phyloP scores from a whole-genome alignment of 306 rosid genomes.

The Trifolium pratense region DNA sequence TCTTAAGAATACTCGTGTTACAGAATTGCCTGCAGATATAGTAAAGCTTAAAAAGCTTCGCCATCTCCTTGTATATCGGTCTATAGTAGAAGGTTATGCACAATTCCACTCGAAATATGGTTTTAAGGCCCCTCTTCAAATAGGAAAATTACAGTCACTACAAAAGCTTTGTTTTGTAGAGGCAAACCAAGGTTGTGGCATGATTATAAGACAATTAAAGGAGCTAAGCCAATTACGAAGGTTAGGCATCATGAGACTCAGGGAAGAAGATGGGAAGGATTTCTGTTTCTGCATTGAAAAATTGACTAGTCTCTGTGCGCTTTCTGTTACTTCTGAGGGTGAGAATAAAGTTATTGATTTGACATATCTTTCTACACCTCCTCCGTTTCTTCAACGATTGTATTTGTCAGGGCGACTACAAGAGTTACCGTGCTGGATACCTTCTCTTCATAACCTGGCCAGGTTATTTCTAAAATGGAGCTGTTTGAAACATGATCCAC shows the following conservation, averaged over 20 bases:
- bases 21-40: conserved; percentile 59
- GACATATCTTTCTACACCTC: conserved; percentile 47
- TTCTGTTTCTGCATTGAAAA: conserved; percentile 53
- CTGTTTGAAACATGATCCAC: conserved; percentile 45
- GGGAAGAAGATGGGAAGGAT: conserved; percentile 52
- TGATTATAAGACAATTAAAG: conserved; percentile 45
- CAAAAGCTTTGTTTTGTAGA: conserved; percentile 63
- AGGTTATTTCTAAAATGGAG: conserved; percentile 54
- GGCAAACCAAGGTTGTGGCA: conserved; percentile 46
- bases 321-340: conserved; percentile 45
- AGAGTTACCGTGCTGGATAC: conserved; percentile 53
- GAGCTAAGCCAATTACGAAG: conserved; percentile 51
- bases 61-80: conserved; percentile 54
- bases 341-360: conserved; percentile 51
- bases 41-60: conserved; percentile 54
- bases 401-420: conserved; percentile 49
- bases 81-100: conserved; percentile 38
- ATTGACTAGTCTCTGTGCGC: conserved; percentile 48
- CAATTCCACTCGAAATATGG: conserved; percentile 49
- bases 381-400: conserved; percentile 51
- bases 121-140: conserved; percentile 37
- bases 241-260: conserved; percentile 49
- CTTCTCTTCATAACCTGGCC: conserved; percentile 42
- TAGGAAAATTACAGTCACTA: conserved; percentile 51
- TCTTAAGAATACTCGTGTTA: conserved; percentile 48